A percentile compares a stretch with the other conserved stretches of the same genome.
Conservation (phyloP, 1,284 basidiomycete species). For the Fomitopsis palustris region DNA sequence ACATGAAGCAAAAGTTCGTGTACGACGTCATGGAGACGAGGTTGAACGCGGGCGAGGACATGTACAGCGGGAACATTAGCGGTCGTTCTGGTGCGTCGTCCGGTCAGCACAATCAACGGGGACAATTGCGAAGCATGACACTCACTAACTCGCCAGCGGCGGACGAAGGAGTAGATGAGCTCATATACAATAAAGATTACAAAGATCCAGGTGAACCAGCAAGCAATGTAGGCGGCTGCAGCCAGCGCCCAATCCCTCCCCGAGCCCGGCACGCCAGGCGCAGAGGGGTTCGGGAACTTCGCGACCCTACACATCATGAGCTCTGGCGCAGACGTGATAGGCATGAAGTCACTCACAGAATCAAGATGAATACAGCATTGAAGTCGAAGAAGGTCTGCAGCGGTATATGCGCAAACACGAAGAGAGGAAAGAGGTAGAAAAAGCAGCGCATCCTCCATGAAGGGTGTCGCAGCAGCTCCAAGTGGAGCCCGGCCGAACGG, state of each 20-base stretch:
- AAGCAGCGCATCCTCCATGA: constrained; percentile 51
- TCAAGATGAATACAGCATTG: constrained; percentile 71
- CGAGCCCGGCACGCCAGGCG: constrained; percentile 62
- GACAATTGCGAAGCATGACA: constrained; percentile 24
- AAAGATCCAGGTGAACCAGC: constrained; percentile 72
- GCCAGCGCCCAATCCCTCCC: constrained; percentile 74
- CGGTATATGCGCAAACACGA: constrained; percentile 67
- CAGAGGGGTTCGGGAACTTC: constrained; percentile 63
- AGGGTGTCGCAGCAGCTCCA: constrained; percentile 62
- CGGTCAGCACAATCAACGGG: constrained; percentile 1
- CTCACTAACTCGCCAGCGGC: constrained; percentile 82
- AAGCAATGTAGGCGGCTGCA: constrained; percentile 75
- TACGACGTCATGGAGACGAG: constrained; percentile 74
- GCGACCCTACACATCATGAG: constrained; percentile 46
- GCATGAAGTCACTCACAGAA: constrained; percentile 55
- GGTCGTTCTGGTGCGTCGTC: constrained; percentile 61
- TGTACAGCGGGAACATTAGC: constrained; percentile 74
- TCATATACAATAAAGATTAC: constrained; percentile 81
- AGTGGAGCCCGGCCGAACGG: constrained; percentile 55
- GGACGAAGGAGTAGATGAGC: constrained; percentile 72
- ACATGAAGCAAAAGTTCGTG: constrained; percentile 79
- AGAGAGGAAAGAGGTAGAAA: constrained; percentile 63
- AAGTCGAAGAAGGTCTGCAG: constrained; percentile 80
- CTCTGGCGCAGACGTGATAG: constrained; percentile 2
- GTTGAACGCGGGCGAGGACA: constrained; percentile 74